Evolutionary conservation across 2,329 filamentous ascomycete species (phyloP), one percentile per base, ranked within the genome.

Genomic region (Stylonectria norvegica): DNA sequence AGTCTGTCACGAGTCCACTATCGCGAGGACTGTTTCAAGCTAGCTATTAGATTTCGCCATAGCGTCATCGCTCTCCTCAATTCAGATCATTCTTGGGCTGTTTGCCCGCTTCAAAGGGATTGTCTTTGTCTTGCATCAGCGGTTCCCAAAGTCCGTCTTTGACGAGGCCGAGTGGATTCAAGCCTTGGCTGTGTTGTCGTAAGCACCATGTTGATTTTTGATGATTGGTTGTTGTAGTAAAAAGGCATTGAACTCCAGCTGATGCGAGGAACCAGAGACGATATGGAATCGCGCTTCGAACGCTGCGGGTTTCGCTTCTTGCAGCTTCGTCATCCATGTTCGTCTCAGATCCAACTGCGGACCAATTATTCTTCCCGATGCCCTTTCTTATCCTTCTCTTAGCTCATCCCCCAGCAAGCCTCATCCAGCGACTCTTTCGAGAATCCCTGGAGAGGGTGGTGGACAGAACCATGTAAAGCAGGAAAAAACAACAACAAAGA

Each of bases 11-110:
- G 49, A 56, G 49, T 32, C 54, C 55, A 57, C 55, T 56, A 56
- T 53, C 47, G 52, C 43, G 52, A 59, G 43, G 56, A 59, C 56
- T 58, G 49, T 60, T 59, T 56, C 58, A 59, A 60, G 58, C 58
- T 59, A 58, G 58, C 57, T 60, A 59, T 60, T 60, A 58, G 56
- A 60, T 59, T 60, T 60, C 58, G 56, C 58, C 53, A 59, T 60
- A 59, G 58, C 58, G 51, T 60, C 53, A 55, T 59, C 56, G 58
- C 58, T 60, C 57, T 58, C 52, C 36, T 56, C 55, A 56, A 56
- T 55, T 57, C 50, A 55, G 55, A 49, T 49, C 47, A 45, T 54
- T 48, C 45, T 47, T 42, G 36, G 47, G 47, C 43, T 52, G 36
- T 31, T 45, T 49, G 50, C 57, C 49, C 54, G 52, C 49, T 56